Conservation (phyloP, 2,329 filamentous ascomycete species). For the Nemania sp. region DNA sequence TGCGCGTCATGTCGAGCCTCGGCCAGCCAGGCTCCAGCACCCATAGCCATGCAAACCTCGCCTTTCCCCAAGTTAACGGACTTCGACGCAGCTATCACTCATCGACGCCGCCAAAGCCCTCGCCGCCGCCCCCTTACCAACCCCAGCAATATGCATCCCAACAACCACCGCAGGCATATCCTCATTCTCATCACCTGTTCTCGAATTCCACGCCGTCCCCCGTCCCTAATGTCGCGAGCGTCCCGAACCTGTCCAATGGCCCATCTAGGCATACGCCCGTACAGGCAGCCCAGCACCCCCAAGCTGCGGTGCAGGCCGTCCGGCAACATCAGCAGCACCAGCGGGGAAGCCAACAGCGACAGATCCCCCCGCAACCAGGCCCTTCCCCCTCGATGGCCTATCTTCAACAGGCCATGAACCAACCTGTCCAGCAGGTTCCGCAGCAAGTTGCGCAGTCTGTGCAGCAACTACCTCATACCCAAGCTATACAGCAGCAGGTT, state of each 20-base stretch:
- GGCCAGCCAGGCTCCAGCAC: slow-evolving; percentile 53
- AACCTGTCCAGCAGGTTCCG: slow-evolving; percentile 37
- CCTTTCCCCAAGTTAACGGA: slow-evolving; percentile 55
- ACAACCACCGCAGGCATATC: slow-evolving; percentile 54
- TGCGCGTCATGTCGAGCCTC: slow-evolving; percentile 52
- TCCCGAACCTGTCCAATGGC: slow-evolving; percentile 55
- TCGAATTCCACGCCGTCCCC: slow-evolving; percentile 52
- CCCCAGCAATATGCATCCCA: slow-evolving; percentile 58
- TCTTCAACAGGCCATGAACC: slow-evolving; percentile 42
- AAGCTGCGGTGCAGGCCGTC: slow-evolving; percentile 38
- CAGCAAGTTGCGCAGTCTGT: slow-evolving; percentile 38
- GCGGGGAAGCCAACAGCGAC: slow-evolving; percentile 41
- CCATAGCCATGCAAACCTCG: slow-evolving; percentile 57
- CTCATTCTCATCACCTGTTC: slow-evolving; percentile 60
- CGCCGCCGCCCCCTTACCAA: slow-evolving; percentile 60
- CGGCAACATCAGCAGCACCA: slow-evolving; percentile 42
- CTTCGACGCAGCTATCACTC: slow-evolving; percentile 55
- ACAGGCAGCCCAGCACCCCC: slow-evolving; percentile 51
- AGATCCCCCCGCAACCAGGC: slow-evolving; percentile 42
- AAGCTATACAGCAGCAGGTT: slow-evolving; percentile 39
- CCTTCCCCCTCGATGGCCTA: slow-evolving; percentile 38
- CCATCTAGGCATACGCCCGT: slow-evolving; percentile 51
- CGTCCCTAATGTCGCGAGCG: slow-evolving; percentile 53
- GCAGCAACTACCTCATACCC: slow-evolving; percentile 40
- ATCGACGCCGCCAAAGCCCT: slow-evolving; percentile 59